Evolutionary conservation across 2,329 filamentous ascomycete species (phyloP), one percentile per base, ranked within the genome.

Genomic region (Sporothrix pallida): DNA sequence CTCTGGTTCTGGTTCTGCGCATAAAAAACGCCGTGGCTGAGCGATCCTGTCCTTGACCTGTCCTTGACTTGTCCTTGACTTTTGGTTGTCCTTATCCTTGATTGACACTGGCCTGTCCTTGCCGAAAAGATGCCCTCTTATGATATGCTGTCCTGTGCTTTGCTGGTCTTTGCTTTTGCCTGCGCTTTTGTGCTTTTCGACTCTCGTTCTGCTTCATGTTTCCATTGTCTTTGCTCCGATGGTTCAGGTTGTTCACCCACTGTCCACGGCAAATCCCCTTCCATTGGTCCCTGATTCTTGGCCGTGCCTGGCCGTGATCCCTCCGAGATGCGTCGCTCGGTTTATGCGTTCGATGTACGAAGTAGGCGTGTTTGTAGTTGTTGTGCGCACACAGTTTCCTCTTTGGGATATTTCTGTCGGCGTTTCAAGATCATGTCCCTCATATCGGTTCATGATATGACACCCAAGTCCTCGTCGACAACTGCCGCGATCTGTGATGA

Each of bases 11-110:
- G 17, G 17, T 42, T 17, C 26, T 69, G 46, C 48, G 73, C 72
- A 71, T 71, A 15, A 71, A 74, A 9, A 68, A 60, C 37, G 73
- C 65, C 62, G 60, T 74, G 73, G 73, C 73, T 68, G 73, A 72
- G 73, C 37, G 48, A 15, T 67, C 44, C 71, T 69, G 63, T 31
- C 23, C 20, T 42, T 37, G n/a, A 23, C n/a, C 6, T 2, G 5
- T 5, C 48, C 23, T 26, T 26, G 23, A 26, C 23, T 26, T 50
- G 48, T 50, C 13, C 12, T 48, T 48, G 46, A n/a, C 48, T 52
- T 52, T 2, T 7, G 10, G 15, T 52, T 7, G 48, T 20, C 6
- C 1, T 7, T 52, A 42, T 31, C 12, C 31, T 42, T 68, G 9
- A 17, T 9, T 13, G 20, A 13, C 44, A 23, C 6, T 23, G 58